Evolutionary conservation across 148 eudicot genomes (phyloP).

Genomic region (Simmondsia chinensis): DNA sequence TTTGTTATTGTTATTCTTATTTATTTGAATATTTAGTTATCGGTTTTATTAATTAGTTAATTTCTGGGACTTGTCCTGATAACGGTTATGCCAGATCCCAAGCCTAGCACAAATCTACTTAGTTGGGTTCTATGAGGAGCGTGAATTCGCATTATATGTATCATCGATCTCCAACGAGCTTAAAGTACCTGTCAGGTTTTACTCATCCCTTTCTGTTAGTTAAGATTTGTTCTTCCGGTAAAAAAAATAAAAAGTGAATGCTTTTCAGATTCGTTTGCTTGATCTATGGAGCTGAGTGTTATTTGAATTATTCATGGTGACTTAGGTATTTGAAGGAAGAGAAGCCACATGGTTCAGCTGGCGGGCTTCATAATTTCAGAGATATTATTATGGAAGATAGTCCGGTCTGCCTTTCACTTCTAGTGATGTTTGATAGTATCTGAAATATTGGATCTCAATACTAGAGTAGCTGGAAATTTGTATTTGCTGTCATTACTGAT

Average conservation of each 20-base stretch:
- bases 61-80: constrained; percentile 1
- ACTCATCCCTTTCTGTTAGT: no score
- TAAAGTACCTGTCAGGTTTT: constrained; percentile 86
- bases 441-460: neutral
- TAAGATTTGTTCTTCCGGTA: no score
- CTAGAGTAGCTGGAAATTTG: no score
- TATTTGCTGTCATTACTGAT: constrained; percentile 3
- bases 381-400: constrained; percentile 73
- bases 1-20: neutral
- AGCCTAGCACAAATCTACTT: constrained; percentile 82
- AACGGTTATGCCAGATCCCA: constrained; percentile 49
- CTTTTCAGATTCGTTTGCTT: no score
- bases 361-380: constrained; percentile 74
- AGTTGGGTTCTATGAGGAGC: constrained; percentile 91
- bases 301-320: constrained; percentile 15
- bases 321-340: constrained; percentile 82
- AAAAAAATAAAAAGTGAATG: no score
- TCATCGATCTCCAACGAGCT: constrained; percentile 92
- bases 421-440: constrained; percentile 1
- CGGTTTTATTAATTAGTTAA: neutral
- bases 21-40: neutral
- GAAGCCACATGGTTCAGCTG: constrained; percentile 87
- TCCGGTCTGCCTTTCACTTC: constrained; percentile 36
- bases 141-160: constrained; percentile 80
- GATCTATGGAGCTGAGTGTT: no score